Percentiles rank a stretch among this genome's conserved stretches.
Conservation (phyloP, 2,329 filamentous ascomycete genomes). For the Erysiphe pulchra region DNA sequence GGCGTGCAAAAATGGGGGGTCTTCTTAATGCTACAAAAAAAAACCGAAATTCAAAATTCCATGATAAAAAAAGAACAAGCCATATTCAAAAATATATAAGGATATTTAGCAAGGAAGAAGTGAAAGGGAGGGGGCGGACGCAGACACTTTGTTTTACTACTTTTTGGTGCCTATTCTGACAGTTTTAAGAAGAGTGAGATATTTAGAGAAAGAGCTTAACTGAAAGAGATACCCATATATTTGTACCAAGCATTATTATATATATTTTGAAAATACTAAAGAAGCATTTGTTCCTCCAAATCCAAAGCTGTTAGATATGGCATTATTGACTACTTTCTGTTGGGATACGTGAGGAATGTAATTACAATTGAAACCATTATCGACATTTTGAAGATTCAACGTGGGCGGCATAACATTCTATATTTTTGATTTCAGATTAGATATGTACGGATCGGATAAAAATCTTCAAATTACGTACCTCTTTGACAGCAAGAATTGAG, state of each 20-base stretch:
- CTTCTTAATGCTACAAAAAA: no score
- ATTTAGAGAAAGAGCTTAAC: neutral
- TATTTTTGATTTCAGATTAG: neutral
- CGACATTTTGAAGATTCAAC: constrained; percentile 46
- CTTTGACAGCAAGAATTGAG: constrained; percentile 47
- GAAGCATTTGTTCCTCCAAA: constrained; percentile 93
- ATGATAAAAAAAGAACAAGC: no score
- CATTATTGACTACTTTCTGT: constrained; percentile 41
- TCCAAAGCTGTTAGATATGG: constrained; percentile 85
- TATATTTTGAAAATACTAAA: constrained; percentile 36
- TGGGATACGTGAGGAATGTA: constrained; percentile 55
- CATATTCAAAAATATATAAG: no score
- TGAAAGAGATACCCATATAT: neutral
- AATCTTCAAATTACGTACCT: constrained; percentile 27
- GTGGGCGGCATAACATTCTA: constrained; percentile 68
- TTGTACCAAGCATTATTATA: no score
- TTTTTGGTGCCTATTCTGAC: no score
- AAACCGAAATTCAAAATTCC: no score
- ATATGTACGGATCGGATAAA: neutral
- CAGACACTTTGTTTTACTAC: no score
- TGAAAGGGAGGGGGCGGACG: no score
- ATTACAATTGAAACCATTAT: constrained; percentile 52
- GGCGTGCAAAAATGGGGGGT: no score
- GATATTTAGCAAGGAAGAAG: no score
- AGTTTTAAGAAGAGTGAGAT: no score